phyloP scores from a whole-genome alignment of 495 filamentous ascomycete species.

The Penicillium pancosmium region DNA sequence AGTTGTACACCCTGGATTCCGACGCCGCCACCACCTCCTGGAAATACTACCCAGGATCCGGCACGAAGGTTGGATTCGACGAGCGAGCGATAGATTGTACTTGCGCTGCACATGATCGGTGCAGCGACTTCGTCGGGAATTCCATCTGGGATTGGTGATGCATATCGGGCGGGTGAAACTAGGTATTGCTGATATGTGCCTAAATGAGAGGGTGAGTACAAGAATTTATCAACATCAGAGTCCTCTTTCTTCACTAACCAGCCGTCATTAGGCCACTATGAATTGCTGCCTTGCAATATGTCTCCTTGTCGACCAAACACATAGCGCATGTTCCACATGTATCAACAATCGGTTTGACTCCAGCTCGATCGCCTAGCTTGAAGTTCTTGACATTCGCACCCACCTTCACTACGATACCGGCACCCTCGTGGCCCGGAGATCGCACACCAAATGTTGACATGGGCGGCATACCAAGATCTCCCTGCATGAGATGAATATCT shows the following conservation, averaged over 20 bases:
- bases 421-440: conserved; percentile 60
- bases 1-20: conserved; percentile 66
- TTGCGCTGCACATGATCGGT: conserved; percentile 62
- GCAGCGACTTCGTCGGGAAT: conserved; percentile 61
- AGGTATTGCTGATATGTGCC: conserved; percentile 73
- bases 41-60: conserved; percentile 63
- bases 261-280: conserved; percentile 39
- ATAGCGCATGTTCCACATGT: conserved; percentile 53
- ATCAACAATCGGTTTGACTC: conserved; percentile 58
- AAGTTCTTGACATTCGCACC: conserved; percentile 55
- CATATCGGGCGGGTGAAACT: conserved; percentile 62
- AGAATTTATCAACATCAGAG: neutral
- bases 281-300: conserved; percentile 38
- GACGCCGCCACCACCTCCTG: conserved; percentile 59
- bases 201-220: conserved; percentile 1
- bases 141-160: conserved; percentile 65
- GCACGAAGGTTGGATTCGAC: conserved; percentile 55
- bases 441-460: conserved; percentile 51
- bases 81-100: conserved; percentile 58
- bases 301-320: conserved; percentile 50
- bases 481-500: conserved; percentile 53
- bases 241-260: conserved; percentile 21
- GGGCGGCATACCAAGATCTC: conserved; percentile 45
- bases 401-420: conserved; percentile 56
- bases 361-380: conserved; percentile 60